Evolutionary conservation across 306 rosid species (phyloP), one percentile per base, ranked within the genome.

Genomic region (Cicer yamashitae): DNA sequence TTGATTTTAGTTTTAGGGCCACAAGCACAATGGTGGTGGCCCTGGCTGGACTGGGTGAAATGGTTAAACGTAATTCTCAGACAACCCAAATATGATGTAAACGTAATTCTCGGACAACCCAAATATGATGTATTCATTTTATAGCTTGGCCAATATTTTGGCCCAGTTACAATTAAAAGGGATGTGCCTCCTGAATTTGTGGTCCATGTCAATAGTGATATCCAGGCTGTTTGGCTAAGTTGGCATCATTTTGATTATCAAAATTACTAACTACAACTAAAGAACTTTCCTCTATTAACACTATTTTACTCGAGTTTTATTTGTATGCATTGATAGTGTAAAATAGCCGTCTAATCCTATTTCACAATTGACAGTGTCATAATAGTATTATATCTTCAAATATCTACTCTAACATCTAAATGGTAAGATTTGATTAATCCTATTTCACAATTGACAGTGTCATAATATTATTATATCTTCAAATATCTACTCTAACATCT

Each of bases 1-100:
- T 44, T 56, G 48, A 67, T 44, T 76, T 48, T 40, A 51, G 58
- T 56, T 56, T 20, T 20, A 20, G 73, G 10, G 34, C 79, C 79
- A 51, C 64, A 20, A 40, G 1, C 6, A 17, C 51, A 50, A 3
- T 39, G 7, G 30, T 8, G 30, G 73, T 12, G 64, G 44, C 50
- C 50, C 13, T n/a, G 9, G 39, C 2, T 47, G 62, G 18, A 30
- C 34, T 3, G 34, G 0, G 34, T 30, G 34, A 30, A 30, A 30
- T 30, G 34, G 30, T 30, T 56, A 18, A 56, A 56, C 62, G 12
- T 61, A 30, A 30, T 30, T 30, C 34, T 30, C 34, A 30, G 34
- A 30, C 34, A 30, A 30, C 34, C 34, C 34, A 30, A 30, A 3
- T 30, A 30, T 30, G 34, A 30, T 30, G 34, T 30, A 30, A 30